These are phyloP conservation scores for Simplicillium aogashimaense DNA, from an alignment of 2,329 filamentous ascomycete genomes.

Conservation along the genomic window DNA sequence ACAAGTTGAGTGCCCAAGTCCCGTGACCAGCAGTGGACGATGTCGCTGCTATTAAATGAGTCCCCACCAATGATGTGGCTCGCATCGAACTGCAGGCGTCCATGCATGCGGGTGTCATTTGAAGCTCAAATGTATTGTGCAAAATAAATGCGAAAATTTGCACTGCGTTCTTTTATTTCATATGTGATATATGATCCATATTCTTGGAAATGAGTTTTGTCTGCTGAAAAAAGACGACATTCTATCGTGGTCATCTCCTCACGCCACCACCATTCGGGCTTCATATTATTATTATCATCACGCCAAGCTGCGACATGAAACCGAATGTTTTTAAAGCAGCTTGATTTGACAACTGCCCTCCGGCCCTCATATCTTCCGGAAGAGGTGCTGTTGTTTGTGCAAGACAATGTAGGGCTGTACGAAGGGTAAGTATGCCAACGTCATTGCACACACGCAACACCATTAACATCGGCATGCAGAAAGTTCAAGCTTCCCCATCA, in stretches of 20 bases:
- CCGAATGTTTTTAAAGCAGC: slow-evolving; percentile 89
- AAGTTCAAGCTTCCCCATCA: slow-evolving; percentile 93
- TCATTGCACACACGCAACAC: slow-evolving; percentile 1
- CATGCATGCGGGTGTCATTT: too few relatives aligned
- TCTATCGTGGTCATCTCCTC: neutral
- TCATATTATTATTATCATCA: neutral
- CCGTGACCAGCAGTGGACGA: too few relatives aligned
- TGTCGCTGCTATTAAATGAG: too few relatives aligned
- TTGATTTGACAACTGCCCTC: slow-evolving; percentile 93
- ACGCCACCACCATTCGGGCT: neutral
- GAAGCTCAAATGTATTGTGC: too few relatives aligned
- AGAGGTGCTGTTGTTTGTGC: slow-evolving; percentile 90
- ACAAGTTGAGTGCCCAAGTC: too few relatives aligned
- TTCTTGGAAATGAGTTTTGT: too few relatives aligned
- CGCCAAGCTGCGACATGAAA: slow-evolving; percentile 37
- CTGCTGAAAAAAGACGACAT: neutral
- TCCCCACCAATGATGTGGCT: too few relatives aligned
- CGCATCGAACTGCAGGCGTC: too few relatives aligned
- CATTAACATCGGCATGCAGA: slow-evolving; percentile 31
- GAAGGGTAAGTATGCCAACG: slow-evolving; percentile 62
- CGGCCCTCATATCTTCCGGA: slow-evolving; percentile 87
- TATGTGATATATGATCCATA: too few relatives aligned
- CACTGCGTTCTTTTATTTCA: too few relatives aligned
- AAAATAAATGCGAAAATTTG: too few relatives aligned
- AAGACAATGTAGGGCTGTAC: slow-evolving; percentile 95